These are phyloP conservation scores for Casuarina cunninghamiana DNA, from an alignment of 306 rosid genomes.

Conservation along the genomic window DNA sequence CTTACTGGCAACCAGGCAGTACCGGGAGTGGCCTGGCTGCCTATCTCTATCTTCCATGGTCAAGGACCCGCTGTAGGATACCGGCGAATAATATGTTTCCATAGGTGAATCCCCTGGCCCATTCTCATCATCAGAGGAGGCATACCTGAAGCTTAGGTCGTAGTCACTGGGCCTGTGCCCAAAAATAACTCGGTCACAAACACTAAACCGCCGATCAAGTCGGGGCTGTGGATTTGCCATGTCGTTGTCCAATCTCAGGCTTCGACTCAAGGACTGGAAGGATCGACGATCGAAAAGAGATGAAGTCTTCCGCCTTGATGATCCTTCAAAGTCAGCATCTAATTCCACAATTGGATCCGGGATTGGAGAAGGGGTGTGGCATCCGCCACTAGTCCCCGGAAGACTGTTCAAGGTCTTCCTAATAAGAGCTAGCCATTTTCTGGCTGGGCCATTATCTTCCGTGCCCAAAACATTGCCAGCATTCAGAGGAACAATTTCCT, in stretches of 20 bases:
- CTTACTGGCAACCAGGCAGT: slow-evolving; percentile 91
- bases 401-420: slow-evolving; percentile 87
- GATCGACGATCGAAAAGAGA: slow-evolving; percentile 90
- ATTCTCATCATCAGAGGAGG: slow-evolving; percentile 88
- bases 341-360: slow-evolving; percentile 88
- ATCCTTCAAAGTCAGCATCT: slow-evolving; percentile 89
- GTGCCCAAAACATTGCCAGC: slow-evolving; percentile 99
- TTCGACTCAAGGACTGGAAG: slow-evolving; percentile 89
- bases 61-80: slow-evolving; percentile 50
- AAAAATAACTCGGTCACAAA: slow-evolving; percentile 76
- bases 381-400: slow-evolving; percentile 77
- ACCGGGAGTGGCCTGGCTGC: slow-evolving; percentile 69
- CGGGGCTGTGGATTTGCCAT: slow-evolving; percentile 62
- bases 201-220: slow-evolving; percentile 82
- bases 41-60: slow-evolving; percentile 79
- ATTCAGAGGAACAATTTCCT: slow-evolving; percentile 98
- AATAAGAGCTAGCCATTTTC: slow-evolving; percentile 90
- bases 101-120: slow-evolving; percentile 71
- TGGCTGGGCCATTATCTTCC: slow-evolving; percentile 98
- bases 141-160: slow-evolving; percentile 72
- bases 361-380: slow-evolving; percentile 75
- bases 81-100: slow-evolving; percentile 62
- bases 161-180: slow-evolving; percentile 78
- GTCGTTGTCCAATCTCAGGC: slow-evolving; percentile 94
- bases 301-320: slow-evolving; percentile 71